Base-by-base conservation (phyloP, 2,329 filamentous ascomycete species). In the Amphichorda felina region DNA sequence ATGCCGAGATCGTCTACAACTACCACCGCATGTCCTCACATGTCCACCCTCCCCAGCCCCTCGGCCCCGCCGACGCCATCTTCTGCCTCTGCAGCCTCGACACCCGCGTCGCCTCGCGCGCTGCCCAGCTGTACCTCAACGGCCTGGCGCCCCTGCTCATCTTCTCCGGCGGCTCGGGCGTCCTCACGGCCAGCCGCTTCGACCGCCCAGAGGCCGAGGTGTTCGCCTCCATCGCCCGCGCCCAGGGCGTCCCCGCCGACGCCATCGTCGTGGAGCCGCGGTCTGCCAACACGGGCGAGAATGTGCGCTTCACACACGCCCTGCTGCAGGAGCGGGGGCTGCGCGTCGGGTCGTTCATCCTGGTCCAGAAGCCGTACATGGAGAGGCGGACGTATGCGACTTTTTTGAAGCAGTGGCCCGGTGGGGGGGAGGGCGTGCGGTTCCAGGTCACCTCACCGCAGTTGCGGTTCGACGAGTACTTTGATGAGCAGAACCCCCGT, bases 291-390 rank as follows among this genome's bases (percentile, higher is more conserved):
- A 67, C 63, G 14, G 63, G 62, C 35, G 63, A 66, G 44, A 67
- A 66, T 37, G 57, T 66, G 25, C 60, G 59, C 9, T 64, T 64
- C 41, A 64, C 61, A 13, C 45, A 59, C 26, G 49, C 45, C 0
- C 41, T 66, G 8, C 46, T 67, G 2, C 30, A 36, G 13, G 43
- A 50, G 10, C 46, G 33, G 16, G 43, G 49, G 0, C 30, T 61
- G 7, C 31, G 26, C 2, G 36, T 53, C 0, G 39, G 45, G 21
- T 56, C 50, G 2, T 54, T 66, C 21, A 48, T 66, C 13, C 49
- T 66, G 1, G 63, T 66, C 8, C 63, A 67, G 45, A 67, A 66
- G 46, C 63, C 62, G 17, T 66, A 66, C 39, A 67, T 66, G 63
- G 62, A 66, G 45, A 47, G 63, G 24, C 46, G 63, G 5, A 63